Base-by-base conservation (phyloP, 116 monocot genomes). In the Dioscorea cayenensis region DNA sequence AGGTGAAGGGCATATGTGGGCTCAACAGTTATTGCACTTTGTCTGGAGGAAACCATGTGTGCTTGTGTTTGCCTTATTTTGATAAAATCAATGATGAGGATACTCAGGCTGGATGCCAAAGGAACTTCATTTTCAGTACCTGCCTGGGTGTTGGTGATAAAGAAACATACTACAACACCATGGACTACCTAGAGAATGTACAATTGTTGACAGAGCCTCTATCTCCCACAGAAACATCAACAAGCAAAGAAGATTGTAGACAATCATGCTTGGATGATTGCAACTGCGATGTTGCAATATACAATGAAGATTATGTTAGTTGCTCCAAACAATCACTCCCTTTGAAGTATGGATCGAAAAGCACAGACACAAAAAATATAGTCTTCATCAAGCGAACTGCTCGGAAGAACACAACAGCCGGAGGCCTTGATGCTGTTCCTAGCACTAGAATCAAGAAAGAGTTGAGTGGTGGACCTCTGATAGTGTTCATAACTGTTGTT, bases 1-100 rank as follows among this genome's bases (percentile, higher is more conserved):
- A 29, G 8, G 67, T 81, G 48, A 67, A 60, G 5, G 77, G 71
- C 10, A 28, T 32, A 28, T 82, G 82, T 55, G 82, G 73, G 62
- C 23, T 50, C 0, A 77, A 77, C 70, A 76, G 69, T 70, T 77
- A 70, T 63, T 77, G 73, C 28, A 50, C 28, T 14, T 19, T 49
- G 62, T 25, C 5, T 0, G 36, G 72, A 12, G 32, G 10, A 21
- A 14, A 63, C 1, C 35, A 37, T 2, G 9, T 1, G 5, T 83
- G 78, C 63, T 0, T 22, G 1, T 78, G 82, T 27, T n/a, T 55
- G 13, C 74, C 70, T 0, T 62, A 71, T 9, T 82, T 64, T 43
- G 38, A 19, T 27, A 67, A 50, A 28, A 16, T 75, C 14, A 38
- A 72, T 13, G 4, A 25, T 7, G 6, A 21, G 3, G 2, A 28